phyloP scores from a whole-genome alignment of 1,284 basidiomycete genomes.

The Papiliotrema laurentii region DNA sequence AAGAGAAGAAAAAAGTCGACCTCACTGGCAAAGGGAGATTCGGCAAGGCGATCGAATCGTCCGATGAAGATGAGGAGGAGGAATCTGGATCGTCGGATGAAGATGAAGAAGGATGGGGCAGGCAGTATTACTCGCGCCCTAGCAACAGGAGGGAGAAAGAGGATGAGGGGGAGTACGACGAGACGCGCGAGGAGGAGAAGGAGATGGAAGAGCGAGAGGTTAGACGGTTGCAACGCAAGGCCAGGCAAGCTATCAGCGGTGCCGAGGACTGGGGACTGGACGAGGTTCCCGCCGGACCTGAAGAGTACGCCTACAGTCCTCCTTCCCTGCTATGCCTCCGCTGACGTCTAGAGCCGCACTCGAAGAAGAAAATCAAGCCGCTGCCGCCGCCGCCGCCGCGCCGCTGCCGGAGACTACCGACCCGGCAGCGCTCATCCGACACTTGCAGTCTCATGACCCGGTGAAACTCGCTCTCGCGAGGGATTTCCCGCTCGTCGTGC shows the following conservation, averaged over 20 bases:
- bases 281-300: slow-evolving; percentile 48
- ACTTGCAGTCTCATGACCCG: slow-evolving; percentile 74
- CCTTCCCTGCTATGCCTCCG: neutral
- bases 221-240: slow-evolving; percentile 69
- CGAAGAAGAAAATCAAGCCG: slow-evolving; percentile 3
- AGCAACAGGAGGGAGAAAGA: slow-evolving; percentile 61
- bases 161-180: slow-evolving; percentile 62
- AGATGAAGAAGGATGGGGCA: slow-evolving; percentile 70
- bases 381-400: slow-evolving; percentile 11
- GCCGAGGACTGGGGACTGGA: slow-evolving; percentile 80
- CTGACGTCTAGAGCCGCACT: neutral
- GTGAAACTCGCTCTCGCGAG: slow-evolving; percentile 59
- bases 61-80: slow-evolving; percentile 54
- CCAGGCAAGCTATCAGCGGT: slow-evolving; percentile 60
- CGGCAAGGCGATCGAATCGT: slow-evolving; percentile 48
- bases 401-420: slow-evolving; percentile 33
- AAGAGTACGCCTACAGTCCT: too few species aligned
- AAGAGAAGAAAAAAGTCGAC: slow-evolving; percentile 47
- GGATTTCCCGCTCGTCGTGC: slow-evolving; percentile 52
- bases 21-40: slow-evolving; percentile 41
- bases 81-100: slow-evolving; percentile 46
- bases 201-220: slow-evolving; percentile 87
- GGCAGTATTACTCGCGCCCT: slow-evolving; percentile 68
- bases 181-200: slow-evolving; percentile 72
- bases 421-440: slow-evolving; percentile 58